Percentiles rank a stretch among this genome's conserved stretches.
These are phyloP conservation scores for Trametes cingulata DNA, from an alignment of 768 basidiomycete species.

Conservation along the genomic window DNA sequence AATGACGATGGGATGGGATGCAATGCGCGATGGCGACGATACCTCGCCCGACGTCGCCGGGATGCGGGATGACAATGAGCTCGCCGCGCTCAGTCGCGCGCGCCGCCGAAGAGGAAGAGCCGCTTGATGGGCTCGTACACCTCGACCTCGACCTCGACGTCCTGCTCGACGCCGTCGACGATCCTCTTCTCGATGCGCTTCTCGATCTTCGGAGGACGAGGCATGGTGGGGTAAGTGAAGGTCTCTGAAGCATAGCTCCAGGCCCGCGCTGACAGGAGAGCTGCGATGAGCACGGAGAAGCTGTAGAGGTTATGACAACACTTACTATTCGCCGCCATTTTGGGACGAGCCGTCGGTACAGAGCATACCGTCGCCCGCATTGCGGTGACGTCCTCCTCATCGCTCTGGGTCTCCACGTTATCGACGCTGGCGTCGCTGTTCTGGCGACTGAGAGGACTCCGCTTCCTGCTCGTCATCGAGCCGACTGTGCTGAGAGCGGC, in stretches of 20 bases:
- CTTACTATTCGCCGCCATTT: constrained; percentile 1
- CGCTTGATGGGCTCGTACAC: constrained; percentile 57
- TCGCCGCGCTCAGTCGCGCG: constrained; percentile 30
- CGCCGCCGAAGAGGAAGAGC: constrained; percentile 68
- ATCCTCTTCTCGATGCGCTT: constrained; percentile 49
- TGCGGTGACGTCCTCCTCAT: constrained; percentile 29
- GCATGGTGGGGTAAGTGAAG: constrained; percentile 66
- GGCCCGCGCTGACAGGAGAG: constrained; percentile 50
- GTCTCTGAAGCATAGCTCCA: constrained; percentile 74
- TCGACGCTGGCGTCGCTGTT: constrained; percentile 42
- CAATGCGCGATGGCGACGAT: constrained; percentile 9
- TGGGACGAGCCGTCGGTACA: constrained; percentile 6
- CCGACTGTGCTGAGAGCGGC: constrained; percentile 5
- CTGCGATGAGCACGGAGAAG: constrained; percentile 12
- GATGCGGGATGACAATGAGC: too few relatives aligned
- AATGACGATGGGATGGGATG: not conserved
- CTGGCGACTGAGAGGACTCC: constrained; percentile 42
- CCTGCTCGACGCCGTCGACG: constrained; percentile 50
- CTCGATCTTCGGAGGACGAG: constrained; percentile 56
- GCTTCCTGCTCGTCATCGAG: constrained; percentile 23
- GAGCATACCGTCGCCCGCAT: constrained; percentile 3
- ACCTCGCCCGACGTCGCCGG: constrained; percentile 14
- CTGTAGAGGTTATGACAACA: constrained; percentile 21
- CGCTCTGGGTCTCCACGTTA: constrained; percentile 30
- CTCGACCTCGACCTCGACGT: constrained; percentile 56